Base-by-base conservation (phyloP, 2,329 filamentous ascomycete species). In the Tolypocladium amazonense region DNA sequence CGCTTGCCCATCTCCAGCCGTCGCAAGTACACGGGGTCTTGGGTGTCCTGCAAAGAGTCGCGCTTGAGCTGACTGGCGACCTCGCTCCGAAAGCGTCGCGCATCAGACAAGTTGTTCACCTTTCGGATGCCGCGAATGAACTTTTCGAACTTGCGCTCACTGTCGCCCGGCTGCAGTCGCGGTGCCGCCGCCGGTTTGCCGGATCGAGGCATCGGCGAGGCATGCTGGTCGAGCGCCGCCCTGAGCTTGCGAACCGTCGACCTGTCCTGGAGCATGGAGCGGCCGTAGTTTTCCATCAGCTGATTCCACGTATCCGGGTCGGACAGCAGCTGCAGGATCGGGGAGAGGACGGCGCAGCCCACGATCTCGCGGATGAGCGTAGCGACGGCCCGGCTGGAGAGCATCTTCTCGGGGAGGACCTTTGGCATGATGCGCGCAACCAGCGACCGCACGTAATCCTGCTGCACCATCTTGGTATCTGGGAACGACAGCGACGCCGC, bases 241-340 rank as follows among this genome's bases (percentile, higher is more conserved):
- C 94, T 87, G 58, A 99, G 82, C 72, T 92, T 96, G 60, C 90
- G 87, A 45, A 99, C 93, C 0, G 92, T 97, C 63, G 96, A 97
- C 43, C 95, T 86, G 71, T 99, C 95, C 72, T 97, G 94, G 50
- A 99, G 80, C 77, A 96, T 88, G 33, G 88, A 88, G 56, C 90
- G 87, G 23, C 92, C 89, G 73, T 88, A 91, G 59, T 88, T 92
- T 73, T 97, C 93, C 81, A 97, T 91, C 61, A 96, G 75, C 72
- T 97, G 92, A 68, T 99, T 97, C 93, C 93, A 99, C 11, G 89
- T 96, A 75, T 99, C 95, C 1, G 95, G 92, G 66, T 99, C 93
- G 6, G 90, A 85, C 23, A 99, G 77, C 62, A 92, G 78, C 67
- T 88, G 86, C 70, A 97, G 81, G 27, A 95, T 77, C 0, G 94